These are phyloP conservation scores for Tetraselmis striata DNA, from an alignment of 139 green algal genomes.

Conservation along the genomic window DNA sequence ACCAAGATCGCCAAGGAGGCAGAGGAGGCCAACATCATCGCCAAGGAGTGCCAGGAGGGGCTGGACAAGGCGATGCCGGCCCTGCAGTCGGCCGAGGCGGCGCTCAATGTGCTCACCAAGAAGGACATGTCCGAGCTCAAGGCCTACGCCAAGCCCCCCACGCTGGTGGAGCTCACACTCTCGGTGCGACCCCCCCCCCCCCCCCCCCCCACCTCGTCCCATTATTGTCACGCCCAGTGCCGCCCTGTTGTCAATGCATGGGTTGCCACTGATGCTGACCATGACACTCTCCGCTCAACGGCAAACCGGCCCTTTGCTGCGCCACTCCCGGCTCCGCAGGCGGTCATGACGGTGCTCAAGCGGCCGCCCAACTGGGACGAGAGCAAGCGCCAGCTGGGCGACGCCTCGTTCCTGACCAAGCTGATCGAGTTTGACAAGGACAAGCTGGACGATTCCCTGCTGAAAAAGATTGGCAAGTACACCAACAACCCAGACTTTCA, in stretches of 20 bases:
- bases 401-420: slow-evolving; percentile 71
- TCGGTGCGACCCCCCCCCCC: neutral
- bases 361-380: slow-evolving; percentile 74
- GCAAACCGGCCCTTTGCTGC: no score
- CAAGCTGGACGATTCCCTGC: slow-evolving; percentile 61
- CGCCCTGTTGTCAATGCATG: no score
- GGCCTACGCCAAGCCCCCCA: slow-evolving; percentile 77
- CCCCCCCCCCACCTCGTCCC: no score
- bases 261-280: no score
- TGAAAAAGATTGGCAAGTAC: slow-evolving; percentile 80
- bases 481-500: slow-evolving; percentile 57
- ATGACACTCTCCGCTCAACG: no score
- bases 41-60: slow-evolving; percentile 60
- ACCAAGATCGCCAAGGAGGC: slow-evolving; percentile 72
- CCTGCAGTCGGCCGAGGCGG: slow-evolving; percentile 62
- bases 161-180: slow-evolving; percentile 75
- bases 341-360: slow-evolving; percentile 64
- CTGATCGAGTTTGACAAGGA: slow-evolving; percentile 77
- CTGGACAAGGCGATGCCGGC: slow-evolving; percentile 75
- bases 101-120: slow-evolving; percentile 78
- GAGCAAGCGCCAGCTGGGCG: slow-evolving; percentile 66
- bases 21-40: slow-evolving; percentile 71
- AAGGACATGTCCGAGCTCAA: slow-evolving; percentile 82
- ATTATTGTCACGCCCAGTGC: no score
- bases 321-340: no score